A percentile compares a stretch with the other conserved stretches of the same genome.
phyloP scores from a whole-genome alignment of 495 filamentous ascomycete genomes.

The Annulohypoxylon stygium region DNA sequence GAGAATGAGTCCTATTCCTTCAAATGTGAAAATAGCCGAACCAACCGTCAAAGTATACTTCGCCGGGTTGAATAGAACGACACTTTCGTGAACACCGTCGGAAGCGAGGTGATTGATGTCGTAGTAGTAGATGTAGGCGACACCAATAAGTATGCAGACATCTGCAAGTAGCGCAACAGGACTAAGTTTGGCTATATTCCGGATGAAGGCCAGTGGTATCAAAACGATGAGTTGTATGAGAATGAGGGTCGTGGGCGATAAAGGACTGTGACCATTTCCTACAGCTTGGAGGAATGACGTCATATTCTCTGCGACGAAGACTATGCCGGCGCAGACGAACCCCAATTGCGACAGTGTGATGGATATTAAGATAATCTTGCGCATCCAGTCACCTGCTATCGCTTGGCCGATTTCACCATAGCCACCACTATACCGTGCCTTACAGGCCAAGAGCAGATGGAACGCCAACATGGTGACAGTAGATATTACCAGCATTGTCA shows the following conservation, averaged over 20 bases:
- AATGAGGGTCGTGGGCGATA: slow-evolving; percentile 65
- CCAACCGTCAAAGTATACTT: slow-evolving; percentile 73
- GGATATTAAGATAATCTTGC: slow-evolving; percentile 68
- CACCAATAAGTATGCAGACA: slow-evolving; percentile 71
- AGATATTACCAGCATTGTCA: slow-evolving; percentile 69
- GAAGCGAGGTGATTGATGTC: slow-evolving; percentile 65
- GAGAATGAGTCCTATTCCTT: slow-evolving; percentile 75
- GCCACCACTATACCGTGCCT: slow-evolving; percentile 65
- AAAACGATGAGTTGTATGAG: slow-evolving; percentile 67
- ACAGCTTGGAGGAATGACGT: slow-evolving; percentile 69
- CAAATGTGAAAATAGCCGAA: slow-evolving; percentile 75
- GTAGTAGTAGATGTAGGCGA: slow-evolving; percentile 74
- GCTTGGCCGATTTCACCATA: slow-evolving; percentile 73
- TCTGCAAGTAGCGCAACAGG: slow-evolving; percentile 71
- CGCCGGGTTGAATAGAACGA: slow-evolving; percentile 71
- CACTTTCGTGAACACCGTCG: slow-evolving; percentile 61
- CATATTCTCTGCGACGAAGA: slow-evolving; percentile 75
- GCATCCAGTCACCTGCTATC: slow-evolving; percentile 65
- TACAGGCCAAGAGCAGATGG: slow-evolving; percentile 70
- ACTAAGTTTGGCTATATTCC: slow-evolving; percentile 74
- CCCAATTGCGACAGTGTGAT: slow-evolving; percentile 75
- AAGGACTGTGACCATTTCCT: slow-evolving; percentile 50
- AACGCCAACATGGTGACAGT: slow-evolving; percentile 71
- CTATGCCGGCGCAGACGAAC: slow-evolving; percentile 74
- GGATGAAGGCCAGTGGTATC: slow-evolving; percentile 70